Conservation (phyloP, 768 basidiomycete species). For the Lactarius deliciosus region DNA sequence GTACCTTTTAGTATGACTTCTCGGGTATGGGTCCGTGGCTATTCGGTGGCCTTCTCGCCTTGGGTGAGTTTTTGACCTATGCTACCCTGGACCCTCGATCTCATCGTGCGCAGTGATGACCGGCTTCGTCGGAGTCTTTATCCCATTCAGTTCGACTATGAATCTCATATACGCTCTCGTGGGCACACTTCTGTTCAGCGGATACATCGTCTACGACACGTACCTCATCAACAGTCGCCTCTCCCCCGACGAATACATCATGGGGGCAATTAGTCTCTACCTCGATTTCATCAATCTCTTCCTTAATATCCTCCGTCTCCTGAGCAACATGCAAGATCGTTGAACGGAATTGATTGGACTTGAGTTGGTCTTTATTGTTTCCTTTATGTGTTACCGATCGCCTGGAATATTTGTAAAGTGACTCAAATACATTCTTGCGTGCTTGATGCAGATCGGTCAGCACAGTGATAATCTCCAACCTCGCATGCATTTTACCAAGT, state of each 20-base stretch:
- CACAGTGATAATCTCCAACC: not conserved
- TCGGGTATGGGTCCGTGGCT: constrained; percentile 89
- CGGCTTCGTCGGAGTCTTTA: constrained; percentile 77
- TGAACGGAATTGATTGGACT: constrained; percentile 26
- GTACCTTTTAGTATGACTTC: constrained; percentile 79
- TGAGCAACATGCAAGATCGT: constrained; percentile 57
- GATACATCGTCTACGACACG: constrained; percentile 90
- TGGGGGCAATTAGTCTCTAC: constrained; percentile 91
- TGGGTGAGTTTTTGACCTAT: constrained; percentile 47
- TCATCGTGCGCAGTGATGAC: constrained; percentile 57
- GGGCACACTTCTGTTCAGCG: constrained; percentile 82
- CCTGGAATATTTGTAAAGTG: constrained; percentile 12
- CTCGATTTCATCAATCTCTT: constrained; percentile 93
- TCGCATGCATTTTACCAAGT: not conserved
- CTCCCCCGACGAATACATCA: constrained; percentile 90
- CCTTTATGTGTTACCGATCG: not conserved
- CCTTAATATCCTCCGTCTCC: constrained; percentile 80
- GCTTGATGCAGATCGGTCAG: no score
- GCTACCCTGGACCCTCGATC: not conserved
- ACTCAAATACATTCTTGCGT: not conserved
- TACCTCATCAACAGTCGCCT: constrained; percentile 85
- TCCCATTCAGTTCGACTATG: constrained; percentile 80
- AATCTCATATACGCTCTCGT: constrained; percentile 80
- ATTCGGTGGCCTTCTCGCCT: constrained; percentile 78
- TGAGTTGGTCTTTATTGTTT: not conserved